A percentile compares a stretch with the other conserved stretches of the same genome.
Evolutionary conservation across 345 rosid species (phyloP).

Genomic region (Orychophragmus violaceus): DNA sequence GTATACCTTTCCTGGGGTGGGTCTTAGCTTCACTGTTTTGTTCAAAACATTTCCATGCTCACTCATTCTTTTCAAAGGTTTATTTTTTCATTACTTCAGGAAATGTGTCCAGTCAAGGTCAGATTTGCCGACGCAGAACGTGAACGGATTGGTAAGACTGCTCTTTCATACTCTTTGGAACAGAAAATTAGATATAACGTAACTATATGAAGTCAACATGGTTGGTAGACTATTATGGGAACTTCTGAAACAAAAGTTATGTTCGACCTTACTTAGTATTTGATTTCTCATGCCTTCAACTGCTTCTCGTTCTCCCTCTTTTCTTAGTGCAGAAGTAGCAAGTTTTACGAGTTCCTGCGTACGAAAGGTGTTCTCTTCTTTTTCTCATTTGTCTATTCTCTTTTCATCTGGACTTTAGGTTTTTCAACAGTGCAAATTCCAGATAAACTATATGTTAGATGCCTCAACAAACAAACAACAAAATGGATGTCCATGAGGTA

Average conservation of each 20-base stretch:
- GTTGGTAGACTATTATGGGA: not conserved
- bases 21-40: conserved; percentile 28
- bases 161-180: not conserved
- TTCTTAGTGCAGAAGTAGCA: not conserved
- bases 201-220: not conserved
- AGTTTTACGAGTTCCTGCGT: not conserved
- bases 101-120: conserved; percentile 52
- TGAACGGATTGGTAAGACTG: conserved; percentile 48
- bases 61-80: not conserved
- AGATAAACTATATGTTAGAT: conserved; percentile 72
- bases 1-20: conserved; percentile 72
- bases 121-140: conserved; percentile 71
- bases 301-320: not conserved
- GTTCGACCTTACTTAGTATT: not conserved
- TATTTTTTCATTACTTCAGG: conserved; percentile 36
- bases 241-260: not conserved
- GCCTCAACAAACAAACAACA: conserved; percentile 59
- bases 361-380: not conserved
- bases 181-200: not conserved
- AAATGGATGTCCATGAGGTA: conserved; percentile 71
- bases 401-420: conserved; percentile 6
- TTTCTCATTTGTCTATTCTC: conserved; percentile 10
- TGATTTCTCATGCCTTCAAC: not conserved
- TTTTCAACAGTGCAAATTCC: conserved; percentile 34
- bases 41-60: not conserved